Evolutionary conservation across 2,329 filamentous ascomycete species (phyloP), one percentile per base, ranked within the genome.

Genomic region (Talaromyces atroroseus): DNA sequence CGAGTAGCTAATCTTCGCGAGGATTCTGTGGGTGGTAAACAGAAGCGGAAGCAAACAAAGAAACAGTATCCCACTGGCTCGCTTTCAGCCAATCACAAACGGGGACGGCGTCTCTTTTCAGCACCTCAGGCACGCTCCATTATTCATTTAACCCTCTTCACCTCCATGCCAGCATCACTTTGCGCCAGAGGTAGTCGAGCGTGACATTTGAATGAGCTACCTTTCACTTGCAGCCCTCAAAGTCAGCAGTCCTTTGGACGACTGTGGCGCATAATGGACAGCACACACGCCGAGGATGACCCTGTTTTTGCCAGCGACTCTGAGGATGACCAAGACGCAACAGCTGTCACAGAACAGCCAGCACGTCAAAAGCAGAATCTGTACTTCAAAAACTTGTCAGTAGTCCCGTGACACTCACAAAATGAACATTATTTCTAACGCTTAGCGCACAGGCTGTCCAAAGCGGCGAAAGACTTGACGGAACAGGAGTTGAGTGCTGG

Each of bases 311-410:
- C 62, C 3, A 65, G 65, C 20, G 66, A 68, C 21, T 71, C 70
- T 5, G 65, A 70, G 3, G 58, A 61, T 3, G 68, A 73, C 16
- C 61, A 65, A 8, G 63, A 68, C 26, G 63, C 65, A 51, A 5
- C 45, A 5, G 24, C 45, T 3, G 50, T 34, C n/a, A 24, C 59
- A 34, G 32, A 59, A 32, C 61, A 29, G 38, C 49, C 56, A 40
- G 46, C 45, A 21, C 80, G 80, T 52, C 76, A 76, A 12, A 69
- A 69, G 3, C 80, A 85, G 49, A 76, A 79, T 58, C 73, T 76
- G 1, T 74, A 74, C 29, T 82, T 85, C 51, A 73, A 80, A 50
- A 66, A 68, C 1, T 78, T 76, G 62, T 74, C 72, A 45, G 72
- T 72, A 18, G 18, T 18, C 2, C 29, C 36, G 18, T 40, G n/a